A percentile compares a stretch with the other conserved stretches of the same genome.
Evolutionary conservation across 2,329 filamentous ascomycete species (phyloP).

Genomic region (Fusarium mexicanum): DNA sequence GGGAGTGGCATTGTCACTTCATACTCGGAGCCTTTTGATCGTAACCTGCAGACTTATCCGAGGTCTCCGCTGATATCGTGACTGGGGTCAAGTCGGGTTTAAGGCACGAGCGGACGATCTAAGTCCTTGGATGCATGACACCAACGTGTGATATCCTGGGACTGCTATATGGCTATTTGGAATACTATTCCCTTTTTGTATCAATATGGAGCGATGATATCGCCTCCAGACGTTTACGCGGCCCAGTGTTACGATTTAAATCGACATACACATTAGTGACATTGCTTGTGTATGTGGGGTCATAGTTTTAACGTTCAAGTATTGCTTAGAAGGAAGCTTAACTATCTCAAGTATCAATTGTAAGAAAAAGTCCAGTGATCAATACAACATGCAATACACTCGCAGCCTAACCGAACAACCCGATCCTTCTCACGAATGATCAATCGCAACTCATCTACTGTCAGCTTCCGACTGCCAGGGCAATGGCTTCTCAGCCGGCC

Average conservation of each 20-base stretch:
- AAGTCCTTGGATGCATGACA: not conserved
- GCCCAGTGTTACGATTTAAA: rapidly evolving
- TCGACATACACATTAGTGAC: not conserved
- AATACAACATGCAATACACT: not conserved
- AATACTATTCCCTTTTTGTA: too few species aligned
- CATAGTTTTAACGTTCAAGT: not conserved
- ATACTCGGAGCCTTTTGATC: not conserved
- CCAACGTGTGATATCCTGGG: rapidly evolving
- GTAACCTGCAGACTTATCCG: not conserved
- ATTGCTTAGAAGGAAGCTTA: too few species aligned
- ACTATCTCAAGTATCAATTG: rapidly evolving
- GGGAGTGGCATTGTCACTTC: not conserved
- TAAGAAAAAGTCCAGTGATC: not conserved
- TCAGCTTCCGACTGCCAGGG: not conserved
- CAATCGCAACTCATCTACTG: not conserved
- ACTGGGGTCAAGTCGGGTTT: not conserved
- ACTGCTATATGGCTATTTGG: rapidly evolving
- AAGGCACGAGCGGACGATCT: not conserved
- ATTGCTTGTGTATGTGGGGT: not conserved
- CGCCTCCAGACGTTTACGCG: not conserved
- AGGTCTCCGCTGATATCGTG: not conserved
- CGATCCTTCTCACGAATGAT: not conserved
- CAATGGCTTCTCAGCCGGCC: not conserved
- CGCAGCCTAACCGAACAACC: rapidly evolving
- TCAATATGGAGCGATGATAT: rapidly evolving